These are phyloP conservation scores for Cryptococcus wingfieldii DNA, from an alignment of 1,284 basidiomycete genomes.

Conservation along the genomic window DNA sequence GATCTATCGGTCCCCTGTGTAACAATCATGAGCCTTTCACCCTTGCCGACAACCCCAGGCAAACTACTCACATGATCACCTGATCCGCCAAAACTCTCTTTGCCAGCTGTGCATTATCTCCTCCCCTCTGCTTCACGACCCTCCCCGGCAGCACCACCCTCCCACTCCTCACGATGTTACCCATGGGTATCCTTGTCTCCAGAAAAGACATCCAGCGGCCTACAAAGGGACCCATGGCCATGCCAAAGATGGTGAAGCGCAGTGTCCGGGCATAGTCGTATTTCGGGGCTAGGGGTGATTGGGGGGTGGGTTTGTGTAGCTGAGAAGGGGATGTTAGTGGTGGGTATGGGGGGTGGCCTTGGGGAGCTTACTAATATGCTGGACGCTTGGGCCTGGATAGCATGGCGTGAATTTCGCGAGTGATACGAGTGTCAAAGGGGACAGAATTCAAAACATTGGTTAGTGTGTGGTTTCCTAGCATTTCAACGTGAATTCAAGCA, in stretches of 20 bases:
- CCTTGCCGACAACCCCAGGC: background rate
- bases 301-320: constrained; percentile 7
- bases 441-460: too few relatives aligned
- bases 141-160: constrained; percentile 1
- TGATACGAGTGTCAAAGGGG: too few relatives aligned
- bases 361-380: constrained; percentile 20
- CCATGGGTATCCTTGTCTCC: constrained; percentile 67
- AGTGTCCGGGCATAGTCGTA: constrained; percentile 70
- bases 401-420: background rate
- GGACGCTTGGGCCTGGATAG: constrained; percentile 29
- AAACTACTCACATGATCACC: constrained; percentile 62
- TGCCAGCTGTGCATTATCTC: constrained; percentile 51
- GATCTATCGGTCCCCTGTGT: constrained; percentile 49
- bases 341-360: background rate
- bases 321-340: background rate
- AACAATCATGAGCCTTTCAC: background rate
- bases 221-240: constrained; percentile 62
- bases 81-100: constrained; percentile 82
- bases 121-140: background rate
- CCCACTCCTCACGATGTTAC: too few relatives aligned
- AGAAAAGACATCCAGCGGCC: constrained; percentile 72
- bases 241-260: constrained; percentile 77
- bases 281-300: constrained; percentile 17
- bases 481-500: too few relatives aligned
- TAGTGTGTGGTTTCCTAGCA: too few relatives aligned